A percentile compares a stretch with the other conserved stretches of the same genome.
Conservation (phyloP, 257 asterid species). For the Ballota nigra region DNA sequence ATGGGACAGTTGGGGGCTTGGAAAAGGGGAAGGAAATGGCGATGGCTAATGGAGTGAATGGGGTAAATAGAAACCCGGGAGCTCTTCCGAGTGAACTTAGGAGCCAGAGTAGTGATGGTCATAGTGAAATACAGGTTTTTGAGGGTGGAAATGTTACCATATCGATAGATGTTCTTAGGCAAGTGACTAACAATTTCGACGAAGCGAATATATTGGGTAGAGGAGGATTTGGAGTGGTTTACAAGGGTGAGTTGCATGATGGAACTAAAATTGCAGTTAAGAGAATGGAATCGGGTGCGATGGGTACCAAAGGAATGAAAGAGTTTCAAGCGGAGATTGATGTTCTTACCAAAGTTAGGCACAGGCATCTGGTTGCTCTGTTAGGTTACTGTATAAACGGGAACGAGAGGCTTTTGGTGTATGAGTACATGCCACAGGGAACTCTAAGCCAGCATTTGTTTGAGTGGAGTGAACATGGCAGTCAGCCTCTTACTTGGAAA, state of each 20-base stretch:
- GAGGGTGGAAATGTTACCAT: slow-evolving; percentile 78
- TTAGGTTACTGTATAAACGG: slow-evolving; percentile 87
- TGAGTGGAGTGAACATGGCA: slow-evolving; percentile 62
- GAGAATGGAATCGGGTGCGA: slow-evolving; percentile 85
- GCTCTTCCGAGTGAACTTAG: slow-evolving; percentile 47
- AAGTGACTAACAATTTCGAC: slow-evolving; percentile 77
- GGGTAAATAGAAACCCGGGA: slow-evolving; percentile 44
- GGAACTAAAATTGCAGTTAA: slow-evolving; percentile 96
- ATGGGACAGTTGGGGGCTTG: slow-evolving; percentile 49
- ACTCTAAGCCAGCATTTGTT: slow-evolving; percentile 84
- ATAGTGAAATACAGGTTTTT: slow-evolving; percentile 55
- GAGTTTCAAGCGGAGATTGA: slow-evolving; percentile 95
- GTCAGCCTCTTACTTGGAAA: slow-evolving; percentile 70
- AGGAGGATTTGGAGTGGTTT: slow-evolving; percentile 92
- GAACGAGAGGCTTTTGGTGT: slow-evolving; percentile 86
- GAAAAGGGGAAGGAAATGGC: slow-evolving; percentile 61
- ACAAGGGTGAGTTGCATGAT: slow-evolving; percentile 84
- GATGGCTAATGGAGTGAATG: slow-evolving; percentile 34
- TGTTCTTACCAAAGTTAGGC: slow-evolving; percentile 91
- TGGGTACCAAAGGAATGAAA: slow-evolving; percentile 89
- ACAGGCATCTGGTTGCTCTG: slow-evolving; percentile 92
- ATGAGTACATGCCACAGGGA: slow-evolving; percentile 95
- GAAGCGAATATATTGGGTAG: slow-evolving; percentile 70
- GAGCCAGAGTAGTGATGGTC: slow-evolving; percentile 83
- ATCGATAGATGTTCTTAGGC: slow-evolving; percentile 75